Evolutionary conservation across 2,329 filamentous ascomycete species (phyloP), one percentile per base, ranked within the genome.

Genomic region (Talaromyces sp.): DNA sequence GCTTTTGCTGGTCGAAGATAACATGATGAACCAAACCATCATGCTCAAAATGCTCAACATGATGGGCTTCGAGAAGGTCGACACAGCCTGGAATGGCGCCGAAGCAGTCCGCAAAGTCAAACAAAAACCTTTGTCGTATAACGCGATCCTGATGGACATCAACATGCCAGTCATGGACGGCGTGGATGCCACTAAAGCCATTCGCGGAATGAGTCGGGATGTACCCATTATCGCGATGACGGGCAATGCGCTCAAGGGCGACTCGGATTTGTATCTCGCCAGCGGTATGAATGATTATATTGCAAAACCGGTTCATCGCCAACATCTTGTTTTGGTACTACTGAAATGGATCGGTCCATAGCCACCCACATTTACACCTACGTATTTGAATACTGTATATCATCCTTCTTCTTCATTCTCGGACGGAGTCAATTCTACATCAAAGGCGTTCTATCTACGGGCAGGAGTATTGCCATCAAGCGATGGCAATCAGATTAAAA

Each of bases 211-310:
- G 67, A 74, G 74, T 7, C 54, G 76, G 11, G 72, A 79, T 27
- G 69, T 82, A 1, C 84, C 84, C 0, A 84, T 86, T 45, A 79
- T 86, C 22, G 84, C 84, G 15, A 81, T 86, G 76, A 86, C 84
- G 0, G 84, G 84, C 0, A 84, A 86, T 67, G 85, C 85, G 0
- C 75, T 87, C 19, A 83, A 84, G 59, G 85, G 82, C 0, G 84
- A 87, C 66, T 80, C 78, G 3, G 85, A 86, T 54, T 77, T 75
- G 10, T 87, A 85, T 67, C 75, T 85, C 31, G 79, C 81, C 4
- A 81, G 80, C 59, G 85, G 85, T 0, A 85, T 87, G 84, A 81
- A 83, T 49, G 84, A 82, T 49, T 86, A 86, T 67, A 76, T 87
- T 13, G 76, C 84, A 1, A 87, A 86, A 68, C 85, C 84, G 0